Conservation (phyloP, 2,329 filamentous ascomycete species). For the Didymellaceae sp. region DNA sequence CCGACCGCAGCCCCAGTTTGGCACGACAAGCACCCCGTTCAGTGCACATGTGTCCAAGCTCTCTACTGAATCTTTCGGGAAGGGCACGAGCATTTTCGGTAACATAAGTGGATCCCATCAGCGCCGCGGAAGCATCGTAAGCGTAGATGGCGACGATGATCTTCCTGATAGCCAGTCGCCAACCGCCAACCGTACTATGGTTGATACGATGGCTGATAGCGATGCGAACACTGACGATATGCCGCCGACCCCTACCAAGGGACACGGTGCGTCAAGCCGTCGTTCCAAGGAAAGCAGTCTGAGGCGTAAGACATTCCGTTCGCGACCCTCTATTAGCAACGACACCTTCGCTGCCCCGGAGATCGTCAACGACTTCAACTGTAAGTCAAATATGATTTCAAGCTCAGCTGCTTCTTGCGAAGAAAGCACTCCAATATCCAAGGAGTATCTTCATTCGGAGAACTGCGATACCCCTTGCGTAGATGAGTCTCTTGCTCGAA, state of each 20-base stretch:
- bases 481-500: constrained; percentile 43
- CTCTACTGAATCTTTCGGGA: constrained; percentile 71
- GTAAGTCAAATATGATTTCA: constrained; percentile 46
- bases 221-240: constrained; percentile 72
- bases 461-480: constrained; percentile 36
- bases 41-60: constrained; percentile 67
- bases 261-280: constrained; percentile 54
- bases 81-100: constrained; percentile 68
- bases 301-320: constrained; percentile 57
- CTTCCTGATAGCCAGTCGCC: constrained; percentile 59
- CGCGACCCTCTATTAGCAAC: constrained; percentile 52
- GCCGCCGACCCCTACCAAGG: constrained; percentile 94
- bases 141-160: constrained; percentile 73
- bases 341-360: constrained; percentile 55
- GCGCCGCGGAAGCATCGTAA: constrained; percentile 75
- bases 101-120: constrained; percentile 59
- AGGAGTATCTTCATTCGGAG: constrained; percentile 40
- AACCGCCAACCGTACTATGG: constrained; percentile 55
- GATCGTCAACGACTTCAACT: constrained; percentile 34
- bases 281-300: constrained; percentile 59
- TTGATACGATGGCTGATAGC: constrained; percentile 55
- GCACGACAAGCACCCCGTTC: constrained; percentile 82
- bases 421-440: constrained; percentile 42
- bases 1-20: constrained; percentile 74
- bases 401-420: constrained; percentile 29